Evolutionary conservation across 2,329 filamentous ascomycete species (phyloP), one percentile per base, ranked within the genome.

Genomic region (Cordyceps farinosa): DNA sequence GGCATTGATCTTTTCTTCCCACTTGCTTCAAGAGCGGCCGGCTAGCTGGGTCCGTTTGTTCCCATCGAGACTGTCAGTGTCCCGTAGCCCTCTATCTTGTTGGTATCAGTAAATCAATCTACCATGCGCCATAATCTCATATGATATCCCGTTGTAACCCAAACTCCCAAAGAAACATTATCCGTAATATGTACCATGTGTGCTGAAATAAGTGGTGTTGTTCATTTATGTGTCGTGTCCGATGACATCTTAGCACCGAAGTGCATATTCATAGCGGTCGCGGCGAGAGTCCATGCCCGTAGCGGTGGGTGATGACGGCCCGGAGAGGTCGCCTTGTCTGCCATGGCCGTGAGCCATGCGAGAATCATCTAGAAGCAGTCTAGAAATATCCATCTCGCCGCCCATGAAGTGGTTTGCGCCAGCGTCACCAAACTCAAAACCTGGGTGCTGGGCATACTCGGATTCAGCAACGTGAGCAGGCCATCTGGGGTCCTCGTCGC

Each of bases 361-460:
- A 4, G 75, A 73, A 65, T 86, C 84, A 60, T 87, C 83, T n/a
- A 87, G 76, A 2, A 87, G 71, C 2, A 88, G 76, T 13, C 85
- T 79, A 17, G 84, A 84, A 52, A 87, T 86, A 58, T 85, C 85
- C 85, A 87, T 87, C 70, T 87, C 85, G 17, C 82, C 80, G 3
- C 77, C 77, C 53, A 78, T 71, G 61, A 79, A 75, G 3, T 80
- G 76, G 3, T 76, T 69, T 4, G 72, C 70, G 10, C 75, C 69
- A 6, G 71, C 68, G 50, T 83, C 81, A 44, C 71, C 73, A 74
- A 81, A 80, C 47, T 84, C 81, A 36, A 82, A 76, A 17, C 72
- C 70, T 17, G 69, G 73, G 0, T 69, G 65, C 13, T 71, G 68
- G 6, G 66, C 45, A 47, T 68, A 68, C 38, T 70, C 74, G 5